A percentile compares a stretch with the other conserved stretches of the same genome.
Conservation (phyloP, 78 protist genomes). For the Dictyostelium purpureum region DNA sequence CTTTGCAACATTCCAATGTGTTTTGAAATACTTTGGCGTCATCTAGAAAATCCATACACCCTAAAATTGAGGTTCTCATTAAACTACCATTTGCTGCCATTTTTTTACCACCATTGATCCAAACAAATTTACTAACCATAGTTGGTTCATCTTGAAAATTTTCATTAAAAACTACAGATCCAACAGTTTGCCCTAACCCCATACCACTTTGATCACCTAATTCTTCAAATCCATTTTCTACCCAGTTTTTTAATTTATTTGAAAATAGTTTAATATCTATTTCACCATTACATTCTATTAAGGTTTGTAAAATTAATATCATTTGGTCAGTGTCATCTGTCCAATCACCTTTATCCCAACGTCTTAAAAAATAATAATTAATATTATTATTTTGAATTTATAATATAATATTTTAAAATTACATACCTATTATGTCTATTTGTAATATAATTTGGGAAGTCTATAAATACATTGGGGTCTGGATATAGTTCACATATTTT, state of each 20-base stretch:
- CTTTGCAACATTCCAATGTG: conserved; percentile 1
- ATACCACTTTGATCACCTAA: conserved; percentile 73
- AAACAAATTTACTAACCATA: conserved; percentile 26
- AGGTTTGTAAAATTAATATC: conserved; percentile 52
- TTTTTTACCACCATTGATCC: conserved; percentile 21
- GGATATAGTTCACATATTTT: neutral
- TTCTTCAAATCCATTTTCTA: conserved; percentile 59
- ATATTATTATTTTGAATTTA: too few species aligned
- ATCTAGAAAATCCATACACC: conserved; percentile 23
- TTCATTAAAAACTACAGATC: neutral
- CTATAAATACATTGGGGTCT: neutral
- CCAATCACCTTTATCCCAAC: conserved; percentile 81
- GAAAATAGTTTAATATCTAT: conserved; percentile 13
- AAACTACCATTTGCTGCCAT: conserved; percentile 85
- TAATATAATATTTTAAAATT: too few species aligned
- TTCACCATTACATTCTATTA: neutral
- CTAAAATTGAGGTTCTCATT: conserved; percentile 81
- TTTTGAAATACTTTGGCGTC: conserved; percentile 24
- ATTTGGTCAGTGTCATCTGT: conserved; percentile 85
- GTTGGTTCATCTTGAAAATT: conserved; percentile 22
- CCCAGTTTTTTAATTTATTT: conserved; percentile 25
- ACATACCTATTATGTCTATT: conserved; percentile 59
- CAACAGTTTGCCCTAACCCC: conserved; percentile 85
- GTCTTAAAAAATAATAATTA: too few species aligned
- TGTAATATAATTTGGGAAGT: conserved; percentile 46